Evolutionary conservation across 305 asterid genomes (phyloP).

Genomic region (Solanum hybrid): DNA sequence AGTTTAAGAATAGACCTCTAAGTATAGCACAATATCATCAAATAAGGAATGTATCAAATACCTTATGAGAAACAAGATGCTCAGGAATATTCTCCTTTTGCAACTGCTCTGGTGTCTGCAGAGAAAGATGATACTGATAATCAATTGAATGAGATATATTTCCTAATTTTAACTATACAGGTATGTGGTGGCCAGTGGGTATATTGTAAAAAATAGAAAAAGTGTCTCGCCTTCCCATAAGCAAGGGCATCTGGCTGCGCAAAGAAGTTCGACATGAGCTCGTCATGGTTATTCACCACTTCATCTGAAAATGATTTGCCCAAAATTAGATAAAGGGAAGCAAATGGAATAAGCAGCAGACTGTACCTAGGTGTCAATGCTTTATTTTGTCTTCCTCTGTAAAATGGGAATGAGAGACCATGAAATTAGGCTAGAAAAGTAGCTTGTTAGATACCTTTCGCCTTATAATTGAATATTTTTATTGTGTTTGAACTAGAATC

Average conservation of each 20-base stretch:
- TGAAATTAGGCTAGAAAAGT: not conserved
- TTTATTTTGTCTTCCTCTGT: not conserved
- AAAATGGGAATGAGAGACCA: not conserved
- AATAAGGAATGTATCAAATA: slow-evolving; percentile 17
- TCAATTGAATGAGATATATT: not conserved
- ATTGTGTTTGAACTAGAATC: not conserved
- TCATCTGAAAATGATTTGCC: slow-evolving; percentile 52
- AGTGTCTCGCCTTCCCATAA: slow-evolving; percentile 71
- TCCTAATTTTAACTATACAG: not conserved
- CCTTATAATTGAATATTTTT: not conserved
- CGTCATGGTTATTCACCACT: slow-evolving; percentile 88
- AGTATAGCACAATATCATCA: slow-evolving; percentile 4
- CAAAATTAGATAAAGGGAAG: slow-evolving; percentile 5
- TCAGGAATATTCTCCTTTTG: slow-evolving; percentile 64
- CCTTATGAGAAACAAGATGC: slow-evolving; percentile 90
- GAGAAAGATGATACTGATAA: slow-evolving; percentile 14
- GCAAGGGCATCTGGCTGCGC: slow-evolving; percentile 99
- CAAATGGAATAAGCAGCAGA: not conserved
- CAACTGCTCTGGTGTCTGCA: slow-evolving; percentile 84
- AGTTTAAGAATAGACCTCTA: slow-evolving; percentile 15
- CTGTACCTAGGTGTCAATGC: not conserved
- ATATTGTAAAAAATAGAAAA: not conserved
- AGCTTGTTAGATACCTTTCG: not conserved
- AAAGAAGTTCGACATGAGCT: slow-evolving; percentile 98
- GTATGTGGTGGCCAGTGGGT: not conserved